Conservation (phyloP, 1,139 yeast genomes). For the Williopsis jadinii region DNA sequence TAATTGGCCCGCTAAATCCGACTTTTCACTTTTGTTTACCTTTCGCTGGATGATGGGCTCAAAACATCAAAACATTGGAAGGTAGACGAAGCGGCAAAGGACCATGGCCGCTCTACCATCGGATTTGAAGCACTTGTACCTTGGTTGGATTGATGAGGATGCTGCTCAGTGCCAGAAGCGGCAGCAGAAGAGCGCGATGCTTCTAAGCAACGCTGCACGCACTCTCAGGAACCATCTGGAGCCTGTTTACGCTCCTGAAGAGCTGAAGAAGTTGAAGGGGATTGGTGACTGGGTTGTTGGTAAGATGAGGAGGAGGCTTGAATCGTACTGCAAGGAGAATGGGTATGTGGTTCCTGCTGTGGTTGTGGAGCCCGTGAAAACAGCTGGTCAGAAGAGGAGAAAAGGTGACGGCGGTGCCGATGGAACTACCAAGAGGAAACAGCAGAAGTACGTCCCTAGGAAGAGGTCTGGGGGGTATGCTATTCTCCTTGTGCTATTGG, state of each 20-base stretch:
- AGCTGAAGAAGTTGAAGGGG: slow-evolving; percentile 10
- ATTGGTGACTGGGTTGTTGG: slow-evolving; percentile 12
- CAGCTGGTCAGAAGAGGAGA: slow-evolving; percentile 1
- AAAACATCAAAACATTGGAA: no score
- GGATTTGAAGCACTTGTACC: slow-evolving; percentile 16
- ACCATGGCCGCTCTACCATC: slow-evolving; percentile 11
- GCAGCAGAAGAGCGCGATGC: slow-evolving; percentile 10
- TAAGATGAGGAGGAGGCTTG: slow-evolving; percentile 8
- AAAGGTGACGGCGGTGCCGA: neutral
- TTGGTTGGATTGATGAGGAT: slow-evolving; percentile 17
- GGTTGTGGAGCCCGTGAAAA: neutral
- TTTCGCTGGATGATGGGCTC: no score
- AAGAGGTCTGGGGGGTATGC: slow-evolving; percentile 86
- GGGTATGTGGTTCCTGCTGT: slow-evolving; percentile 11
- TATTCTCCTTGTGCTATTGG: slow-evolving; percentile 56
- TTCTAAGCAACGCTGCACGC: slow-evolving; percentile 9
- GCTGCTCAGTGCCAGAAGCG: slow-evolving; percentile 6
- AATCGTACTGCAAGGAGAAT: slow-evolving; percentile 14
- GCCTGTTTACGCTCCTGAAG: slow-evolving; percentile 12
- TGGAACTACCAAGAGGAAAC: slow-evolving; percentile 11
- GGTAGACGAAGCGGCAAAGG: neutral
- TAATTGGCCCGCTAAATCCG: no score
- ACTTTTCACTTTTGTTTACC: no score
- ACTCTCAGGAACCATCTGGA: slow-evolving; percentile 4
- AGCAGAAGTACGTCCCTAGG: slow-evolving; percentile 58